These are phyloP conservation scores for Aspergillus pseudonomiae DNA, from an alignment of 2,329 filamentous ascomycete species.

Conservation along the genomic window DNA sequence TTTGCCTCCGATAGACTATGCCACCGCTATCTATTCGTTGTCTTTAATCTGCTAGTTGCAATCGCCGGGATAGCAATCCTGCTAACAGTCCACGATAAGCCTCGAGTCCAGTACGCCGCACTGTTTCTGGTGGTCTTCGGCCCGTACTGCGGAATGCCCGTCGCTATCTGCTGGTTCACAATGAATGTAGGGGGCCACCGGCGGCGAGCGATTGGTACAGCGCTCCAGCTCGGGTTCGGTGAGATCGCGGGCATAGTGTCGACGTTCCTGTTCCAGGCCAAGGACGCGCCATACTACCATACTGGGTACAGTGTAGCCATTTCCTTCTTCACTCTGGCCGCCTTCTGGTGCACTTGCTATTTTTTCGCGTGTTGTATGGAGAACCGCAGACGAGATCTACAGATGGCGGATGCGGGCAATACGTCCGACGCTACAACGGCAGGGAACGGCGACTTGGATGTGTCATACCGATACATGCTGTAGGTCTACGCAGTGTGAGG, in stretches of 20 bases:
- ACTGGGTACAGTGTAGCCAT: neutral
- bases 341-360: neutral
- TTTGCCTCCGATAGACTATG: conserved; percentile 70
- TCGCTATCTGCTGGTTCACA: conserved; percentile 80
- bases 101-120: conserved; percentile 74
- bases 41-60: conserved; percentile 68
- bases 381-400: neutral
- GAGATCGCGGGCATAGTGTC: neutral
- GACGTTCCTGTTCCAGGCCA: neutral
- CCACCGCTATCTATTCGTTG: conserved; percentile 74
- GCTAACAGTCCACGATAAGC: conserved; percentile 64
- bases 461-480: neutral
- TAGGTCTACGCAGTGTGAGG: neutral
- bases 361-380: neutral
- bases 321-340: neutral
- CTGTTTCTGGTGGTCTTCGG: conserved; percentile 81
- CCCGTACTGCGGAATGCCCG: conserved; percentile 80
- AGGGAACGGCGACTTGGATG: neutral
- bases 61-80: conserved; percentile 77
- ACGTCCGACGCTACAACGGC: neutral
- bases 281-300: neutral
- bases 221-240: conserved; percentile 77
- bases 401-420: neutral
- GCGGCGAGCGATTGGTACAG: conserved; percentile 68
- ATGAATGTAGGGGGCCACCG: conserved; percentile 78